These are phyloP conservation scores for Westerdykella sp. DNA, from an alignment of 2,329 filamentous ascomycete genomes.

Conservation along the genomic window DNA sequence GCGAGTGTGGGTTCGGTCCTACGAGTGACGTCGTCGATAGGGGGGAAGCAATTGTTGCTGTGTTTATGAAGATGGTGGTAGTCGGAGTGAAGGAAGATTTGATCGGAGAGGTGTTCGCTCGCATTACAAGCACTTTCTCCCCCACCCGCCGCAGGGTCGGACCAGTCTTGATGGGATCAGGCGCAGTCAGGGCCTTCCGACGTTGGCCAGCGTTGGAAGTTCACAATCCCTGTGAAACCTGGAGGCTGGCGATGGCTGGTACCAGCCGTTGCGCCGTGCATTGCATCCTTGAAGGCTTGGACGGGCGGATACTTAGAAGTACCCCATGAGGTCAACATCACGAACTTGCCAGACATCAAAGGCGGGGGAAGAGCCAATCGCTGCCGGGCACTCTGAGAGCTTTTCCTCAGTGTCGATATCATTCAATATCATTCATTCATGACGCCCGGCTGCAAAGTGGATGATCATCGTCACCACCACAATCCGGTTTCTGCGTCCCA, in stretches of 20 bases:
- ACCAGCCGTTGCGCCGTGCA: constrained; percentile 8
- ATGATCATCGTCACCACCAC: no score
- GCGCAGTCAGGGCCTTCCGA: constrained; percentile 6
- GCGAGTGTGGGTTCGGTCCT: no score
- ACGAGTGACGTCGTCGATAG: not conserved
- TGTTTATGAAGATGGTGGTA: not conserved
- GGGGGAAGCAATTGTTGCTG: not conserved
- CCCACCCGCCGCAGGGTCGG: not conserved
- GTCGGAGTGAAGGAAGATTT: not conserved
- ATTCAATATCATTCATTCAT: not conserved
- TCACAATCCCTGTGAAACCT: constrained; percentile 14
- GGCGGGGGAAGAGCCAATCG: no score
- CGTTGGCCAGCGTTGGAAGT: no score
- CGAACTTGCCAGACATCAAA: no score
- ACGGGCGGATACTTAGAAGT: not conserved
- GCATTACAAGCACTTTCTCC: not conserved
- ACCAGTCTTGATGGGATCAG: not conserved
- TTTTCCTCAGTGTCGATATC: not conserved
- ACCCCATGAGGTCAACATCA: not conserved
- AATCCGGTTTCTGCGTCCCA: no score
- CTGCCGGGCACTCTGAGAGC: not conserved
- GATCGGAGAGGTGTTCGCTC: not conserved
- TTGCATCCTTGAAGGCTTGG: not conserved
- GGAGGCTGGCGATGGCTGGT: constrained; percentile 25
- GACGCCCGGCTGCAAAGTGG: no score